Evolutionary conservation across 106 monocot genomes (phyloP).

Genomic region (Dendrobium huoshanense): DNA sequence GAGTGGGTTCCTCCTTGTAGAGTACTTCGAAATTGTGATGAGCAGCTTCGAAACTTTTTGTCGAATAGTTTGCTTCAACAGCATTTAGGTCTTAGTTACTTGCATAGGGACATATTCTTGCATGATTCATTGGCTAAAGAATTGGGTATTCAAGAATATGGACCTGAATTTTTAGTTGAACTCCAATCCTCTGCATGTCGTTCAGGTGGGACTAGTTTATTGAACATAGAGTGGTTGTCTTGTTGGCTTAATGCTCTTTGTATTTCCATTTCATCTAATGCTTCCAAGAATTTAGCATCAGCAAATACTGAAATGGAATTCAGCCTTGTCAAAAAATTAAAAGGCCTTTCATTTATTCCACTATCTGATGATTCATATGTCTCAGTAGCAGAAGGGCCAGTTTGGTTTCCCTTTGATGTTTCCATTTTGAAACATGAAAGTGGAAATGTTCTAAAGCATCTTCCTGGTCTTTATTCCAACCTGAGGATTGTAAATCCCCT

Average conservation of each 20-base stretch:
- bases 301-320: conserved; percentile 16
- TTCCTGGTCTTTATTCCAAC: conserved; percentile 34
- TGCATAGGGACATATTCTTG: conserved; percentile 38
- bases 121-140: conserved; percentile 46
- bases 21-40: conserved; percentile 48
- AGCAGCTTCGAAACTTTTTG: conserved; percentile 29
- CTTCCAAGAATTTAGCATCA: conserved; percentile 17
- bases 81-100: conserved; percentile 51
- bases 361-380: conserved; percentile 50
- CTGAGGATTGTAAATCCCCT: conserved; percentile 34
- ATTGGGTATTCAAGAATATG: conserved; percentile 53
- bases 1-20: conserved; percentile 58
- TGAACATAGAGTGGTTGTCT: conserved; percentile 46
- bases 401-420: conserved; percentile 50
- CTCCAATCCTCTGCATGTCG: conserved; percentile 33
- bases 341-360: conserved; percentile 45
- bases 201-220: conserved; percentile 15
- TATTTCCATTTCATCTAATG: conserved; percentile 13
- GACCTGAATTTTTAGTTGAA: conserved; percentile 36
- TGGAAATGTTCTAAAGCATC: conserved; percentile 14
- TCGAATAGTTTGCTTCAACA: conserved; percentile 37
- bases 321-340: conserved; percentile 27
- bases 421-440: conserved; percentile 17
- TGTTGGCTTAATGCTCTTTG: conserved; percentile 38
- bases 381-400: conserved; percentile 38